Conservation (phyloP, 306 rosid genomes). For the Prunus campanulata region DNA sequence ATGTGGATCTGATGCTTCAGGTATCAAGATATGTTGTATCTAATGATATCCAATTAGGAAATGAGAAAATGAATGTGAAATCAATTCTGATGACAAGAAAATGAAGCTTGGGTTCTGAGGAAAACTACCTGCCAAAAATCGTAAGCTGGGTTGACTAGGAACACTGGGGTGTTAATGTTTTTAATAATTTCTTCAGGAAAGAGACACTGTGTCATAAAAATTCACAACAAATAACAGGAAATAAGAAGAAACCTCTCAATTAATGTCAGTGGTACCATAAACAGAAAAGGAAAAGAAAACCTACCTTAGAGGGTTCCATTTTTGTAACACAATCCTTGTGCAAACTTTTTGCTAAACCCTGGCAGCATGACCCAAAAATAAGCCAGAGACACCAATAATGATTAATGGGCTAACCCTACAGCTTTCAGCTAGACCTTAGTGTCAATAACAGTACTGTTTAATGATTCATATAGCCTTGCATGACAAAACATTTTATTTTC, state of each 20-base stretch:
- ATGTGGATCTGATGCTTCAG: constrained; percentile 58
- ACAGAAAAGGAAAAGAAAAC: constrained; percentile 29
- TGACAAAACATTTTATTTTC: background rate
- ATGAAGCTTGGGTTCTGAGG: constrained; percentile 22
- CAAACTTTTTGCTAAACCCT: constrained; percentile 73
- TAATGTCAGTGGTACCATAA: constrained; percentile 7
- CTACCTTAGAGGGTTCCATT: constrained; percentile 68
- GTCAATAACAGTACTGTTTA: background rate
- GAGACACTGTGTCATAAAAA: constrained; percentile 82
- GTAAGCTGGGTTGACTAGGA: constrained; percentile 89
- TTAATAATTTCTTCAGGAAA: constrained; percentile 75
- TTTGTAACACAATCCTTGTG: constrained; percentile 62
- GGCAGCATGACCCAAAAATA: constrained; percentile 22
- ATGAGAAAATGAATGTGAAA: constrained; percentile 13
- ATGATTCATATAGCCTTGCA: background rate
- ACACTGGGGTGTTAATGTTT: constrained; percentile 59
- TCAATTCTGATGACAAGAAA: background rate
- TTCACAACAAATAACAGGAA: constrained; percentile 16
- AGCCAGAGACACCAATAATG: constrained; percentile 5
- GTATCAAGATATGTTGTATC: constrained; percentile 90
- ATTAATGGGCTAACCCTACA: background rate
- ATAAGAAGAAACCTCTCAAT: constrained; percentile 8
- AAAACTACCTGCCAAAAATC: constrained; percentile 90
- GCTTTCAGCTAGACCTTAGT: background rate
- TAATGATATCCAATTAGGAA: constrained; percentile 32